phyloP scores from a whole-genome alignment of 257 asterid species.

The Solanum sitiens region DNA sequence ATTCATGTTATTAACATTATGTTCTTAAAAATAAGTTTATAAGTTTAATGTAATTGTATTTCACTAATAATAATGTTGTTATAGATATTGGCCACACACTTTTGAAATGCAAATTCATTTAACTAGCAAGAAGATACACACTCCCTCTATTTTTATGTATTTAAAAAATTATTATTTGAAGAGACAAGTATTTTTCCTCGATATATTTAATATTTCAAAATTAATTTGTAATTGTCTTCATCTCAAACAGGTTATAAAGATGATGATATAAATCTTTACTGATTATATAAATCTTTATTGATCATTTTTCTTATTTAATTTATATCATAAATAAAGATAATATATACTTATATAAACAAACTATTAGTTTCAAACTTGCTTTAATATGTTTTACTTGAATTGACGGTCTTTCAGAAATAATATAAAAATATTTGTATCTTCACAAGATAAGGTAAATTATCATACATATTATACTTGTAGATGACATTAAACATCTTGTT shows the following conservation, averaged over 20 bases:
- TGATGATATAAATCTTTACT: too few relatives aligned
- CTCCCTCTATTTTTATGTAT: neutral
- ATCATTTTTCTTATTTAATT: too few relatives aligned
- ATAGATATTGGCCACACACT: neutral
- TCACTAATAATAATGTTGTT: neutral
- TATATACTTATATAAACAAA: neutral
- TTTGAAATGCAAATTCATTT: neutral
- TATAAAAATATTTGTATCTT: rapidly evolving
- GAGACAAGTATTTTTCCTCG: neutral
- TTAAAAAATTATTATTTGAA: too few relatives aligned
- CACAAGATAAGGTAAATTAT: neutral
- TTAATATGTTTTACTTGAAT: neutral
- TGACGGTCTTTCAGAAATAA: neutral
- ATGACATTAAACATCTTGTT: neutral
- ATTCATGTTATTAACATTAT: neutral
- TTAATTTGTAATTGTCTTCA: too few relatives aligned
- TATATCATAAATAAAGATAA: neutral
- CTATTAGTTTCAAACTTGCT: neutral
- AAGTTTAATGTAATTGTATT: neutral
- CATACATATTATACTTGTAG: neutral
- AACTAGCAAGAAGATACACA: too few relatives aligned
- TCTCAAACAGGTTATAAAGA: neutral
- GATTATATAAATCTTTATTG: too few relatives aligned
- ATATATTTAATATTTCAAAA: too few relatives aligned
- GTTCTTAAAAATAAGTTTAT: neutral